Evolutionary conservation across 2,329 filamentous ascomycete genomes (phyloP).

Genomic region (Exophiala dermatitidis): DNA sequence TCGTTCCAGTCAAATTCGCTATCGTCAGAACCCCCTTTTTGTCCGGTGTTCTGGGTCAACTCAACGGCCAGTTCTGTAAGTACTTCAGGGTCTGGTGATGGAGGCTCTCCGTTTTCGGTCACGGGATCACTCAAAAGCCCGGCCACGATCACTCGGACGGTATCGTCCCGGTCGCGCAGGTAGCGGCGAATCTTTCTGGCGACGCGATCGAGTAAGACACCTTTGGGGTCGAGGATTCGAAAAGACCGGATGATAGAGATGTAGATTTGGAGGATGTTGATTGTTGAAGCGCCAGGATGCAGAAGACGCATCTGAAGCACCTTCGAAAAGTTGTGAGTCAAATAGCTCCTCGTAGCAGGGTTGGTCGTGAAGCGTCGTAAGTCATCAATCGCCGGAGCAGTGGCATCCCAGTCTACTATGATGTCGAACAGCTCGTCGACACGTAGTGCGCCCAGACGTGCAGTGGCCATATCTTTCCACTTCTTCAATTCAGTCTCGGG

Average conservation of each 20-base stretch:
- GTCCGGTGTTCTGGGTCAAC: constrained; percentile 25
- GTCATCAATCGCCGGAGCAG: constrained; percentile 53
- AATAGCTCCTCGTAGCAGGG: constrained; percentile 47
- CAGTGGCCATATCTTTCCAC: constrained; percentile 51
- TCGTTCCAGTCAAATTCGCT: constrained; percentile 83
- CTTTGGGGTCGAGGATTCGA: constrained; percentile 56
- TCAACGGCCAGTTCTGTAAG: constrained; percentile 39
- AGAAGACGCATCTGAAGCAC: constrained; percentile 50
- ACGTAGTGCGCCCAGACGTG: constrained; percentile 49
- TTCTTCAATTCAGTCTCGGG: constrained; percentile 43
- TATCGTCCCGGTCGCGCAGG: constrained; percentile 58
- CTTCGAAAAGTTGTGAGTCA: constrained; percentile 49
- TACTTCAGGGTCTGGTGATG: constrained; percentile 32
- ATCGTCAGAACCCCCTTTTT: constrained; percentile 40
- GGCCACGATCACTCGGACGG: constrained; percentile 57
- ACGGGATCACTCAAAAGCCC: constrained; percentile 53
- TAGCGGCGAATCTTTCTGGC: constrained; percentile 58
- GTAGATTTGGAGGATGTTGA: constrained; percentile 60
- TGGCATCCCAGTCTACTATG: constrained; percentile 54
- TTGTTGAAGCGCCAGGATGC: constrained; percentile 58
- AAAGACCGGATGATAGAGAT: constrained; percentile 61
- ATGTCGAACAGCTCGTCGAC: constrained; percentile 55
- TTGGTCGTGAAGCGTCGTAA: constrained; percentile 51
- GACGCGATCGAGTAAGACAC: constrained; percentile 60
- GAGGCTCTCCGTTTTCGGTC: constrained; percentile 31